These are phyloP conservation scores for Nymphaea thermarum DNA, from an alignment of 164 flowering plant genomes.

Conservation along the genomic window DNA sequence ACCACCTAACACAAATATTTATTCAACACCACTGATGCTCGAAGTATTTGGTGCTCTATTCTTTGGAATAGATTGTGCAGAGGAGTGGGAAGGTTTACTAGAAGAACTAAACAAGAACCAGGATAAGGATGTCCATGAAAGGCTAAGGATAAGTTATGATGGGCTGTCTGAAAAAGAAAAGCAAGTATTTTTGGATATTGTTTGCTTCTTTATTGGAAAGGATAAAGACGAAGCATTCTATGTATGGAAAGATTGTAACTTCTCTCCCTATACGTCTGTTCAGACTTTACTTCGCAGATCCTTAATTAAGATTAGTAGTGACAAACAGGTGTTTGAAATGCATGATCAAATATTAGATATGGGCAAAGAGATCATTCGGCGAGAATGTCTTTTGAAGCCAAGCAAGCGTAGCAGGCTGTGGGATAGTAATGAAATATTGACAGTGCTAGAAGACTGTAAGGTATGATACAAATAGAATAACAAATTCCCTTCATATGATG, in stretches of 20 bases:
- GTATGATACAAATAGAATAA: background rate
- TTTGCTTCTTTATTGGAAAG: background rate
- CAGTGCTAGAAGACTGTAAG: background rate
- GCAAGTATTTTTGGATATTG: conserved; percentile 1
- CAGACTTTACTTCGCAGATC: background rate
- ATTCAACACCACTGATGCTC: too few relatives aligned
- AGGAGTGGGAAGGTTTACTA: background rate
- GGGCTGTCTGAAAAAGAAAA: background rate
- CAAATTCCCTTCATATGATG: too few relatives aligned
- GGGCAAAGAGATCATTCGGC: background rate
- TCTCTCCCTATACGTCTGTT: background rate
- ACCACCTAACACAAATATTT: too few relatives aligned
- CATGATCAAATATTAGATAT: conserved; percentile 1
- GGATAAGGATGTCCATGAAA: background rate
- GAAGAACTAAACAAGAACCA: background rate
- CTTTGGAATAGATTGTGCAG: background rate
- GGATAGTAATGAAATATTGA: background rate
- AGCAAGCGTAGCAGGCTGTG: background rate
- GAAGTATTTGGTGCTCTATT: background rate
- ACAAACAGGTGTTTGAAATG: background rate
- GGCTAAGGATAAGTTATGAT: conserved; percentile 1
- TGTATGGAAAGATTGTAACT: background rate
- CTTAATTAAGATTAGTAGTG: background rate
- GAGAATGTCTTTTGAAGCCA: background rate
- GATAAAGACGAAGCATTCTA: background rate